phyloP scores from a whole-genome alignment of 2,329 filamentous ascomycete genomes.

The Didymosphaeria variabile region DNA sequence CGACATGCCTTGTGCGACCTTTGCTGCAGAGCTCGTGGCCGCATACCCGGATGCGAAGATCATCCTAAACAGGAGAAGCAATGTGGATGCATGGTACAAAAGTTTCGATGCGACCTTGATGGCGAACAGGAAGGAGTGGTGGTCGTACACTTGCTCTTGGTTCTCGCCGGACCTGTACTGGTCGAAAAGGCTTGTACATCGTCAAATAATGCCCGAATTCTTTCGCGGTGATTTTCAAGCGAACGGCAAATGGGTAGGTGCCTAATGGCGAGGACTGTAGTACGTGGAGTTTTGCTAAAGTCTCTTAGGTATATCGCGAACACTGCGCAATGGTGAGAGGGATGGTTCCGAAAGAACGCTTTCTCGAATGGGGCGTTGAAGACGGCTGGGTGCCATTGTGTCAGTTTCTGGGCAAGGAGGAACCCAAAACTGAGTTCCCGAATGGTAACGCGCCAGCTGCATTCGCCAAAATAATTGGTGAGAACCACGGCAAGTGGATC shows the following conservation, averaged over 20 bases:
- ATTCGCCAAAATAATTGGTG: conserved; percentile 2
- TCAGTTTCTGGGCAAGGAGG: conserved; percentile 20
- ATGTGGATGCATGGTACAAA: conserved; percentile 69
- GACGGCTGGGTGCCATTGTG: conserved; percentile 26
- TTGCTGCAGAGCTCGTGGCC: conserved; percentile 38
- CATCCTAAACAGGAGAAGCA: conserved; percentile 69
- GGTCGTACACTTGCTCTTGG: conserved; percentile 10
- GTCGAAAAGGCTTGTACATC: conserved; percentile 3
- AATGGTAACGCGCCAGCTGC: conserved; percentile 19
- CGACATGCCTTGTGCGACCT: conserved; percentile 41
- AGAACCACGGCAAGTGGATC: conserved; percentile 2
- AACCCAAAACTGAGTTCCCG: conserved; percentile 22
- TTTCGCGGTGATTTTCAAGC: conserved; percentile 7
- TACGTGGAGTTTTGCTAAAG: background rate
- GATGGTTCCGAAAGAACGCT: conserved; percentile 8
- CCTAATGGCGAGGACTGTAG: background rate
- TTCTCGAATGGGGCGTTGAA: conserved; percentile 20
- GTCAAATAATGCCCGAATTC: conserved; percentile 1
- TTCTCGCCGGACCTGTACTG: conserved; percentile 16
- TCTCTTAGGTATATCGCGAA: conserved; percentile 15
- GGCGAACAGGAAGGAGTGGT: conserved; percentile 2
- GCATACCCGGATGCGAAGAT: conserved; percentile 72
- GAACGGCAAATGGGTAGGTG: conserved; percentile 17
- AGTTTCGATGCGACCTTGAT: conserved; percentile 9
- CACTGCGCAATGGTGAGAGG: conserved; percentile 16